phyloP scores from a whole-genome alignment of 192 early-diverging fungal genomes.

The Gonapodya sp. region DNA sequence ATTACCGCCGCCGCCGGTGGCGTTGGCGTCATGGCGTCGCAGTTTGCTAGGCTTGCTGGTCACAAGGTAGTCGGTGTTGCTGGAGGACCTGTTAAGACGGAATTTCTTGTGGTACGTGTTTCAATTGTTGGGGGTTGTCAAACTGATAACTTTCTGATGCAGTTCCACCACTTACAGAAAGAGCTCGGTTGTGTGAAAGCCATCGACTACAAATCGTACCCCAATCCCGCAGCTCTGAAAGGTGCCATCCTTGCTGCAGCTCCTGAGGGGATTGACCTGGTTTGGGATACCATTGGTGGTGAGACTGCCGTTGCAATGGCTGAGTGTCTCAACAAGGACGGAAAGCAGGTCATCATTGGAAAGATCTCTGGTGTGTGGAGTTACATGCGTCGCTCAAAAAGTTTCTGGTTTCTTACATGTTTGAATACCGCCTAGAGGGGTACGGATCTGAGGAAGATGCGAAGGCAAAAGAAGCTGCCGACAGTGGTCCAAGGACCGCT shows the following conservation, averaged over 20 bases:
- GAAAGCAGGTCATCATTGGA: conserved; percentile 1
- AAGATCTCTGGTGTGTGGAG: conserved; percentile 2
- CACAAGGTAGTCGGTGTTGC: conserved; percentile 50
- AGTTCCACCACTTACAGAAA: conserved; percentile 22
- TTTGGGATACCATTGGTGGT: conserved; percentile 49
- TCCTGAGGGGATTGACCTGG: conserved; percentile 40
- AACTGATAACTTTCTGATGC: background rate
- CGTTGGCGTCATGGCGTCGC: conserved; percentile 49
- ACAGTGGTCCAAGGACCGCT: background rate
- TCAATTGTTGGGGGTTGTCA: no score
- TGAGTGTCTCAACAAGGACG: background rate
- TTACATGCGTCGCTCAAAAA: background rate
- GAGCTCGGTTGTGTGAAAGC: conserved; percentile 40
- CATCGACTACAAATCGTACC: conserved; percentile 42
- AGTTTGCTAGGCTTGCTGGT: conserved; percentile 45
- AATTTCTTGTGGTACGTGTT: conserved; percentile 22
- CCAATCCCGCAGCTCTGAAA: background rate
- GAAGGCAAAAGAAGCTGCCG: background rate
- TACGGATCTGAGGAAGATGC: conserved; percentile 1
- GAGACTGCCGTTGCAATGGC: conserved; percentile 21
- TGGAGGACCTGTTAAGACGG: conserved; percentile 34
- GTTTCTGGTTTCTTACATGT: no score
- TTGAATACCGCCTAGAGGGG: background rate
- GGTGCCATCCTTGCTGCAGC: background rate
- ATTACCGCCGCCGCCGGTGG: conserved; percentile 52